These are phyloP conservation scores for Zygoascus biomembranicola DNA, from an alignment of 805 yeast species.

Conservation along the genomic window DNA sequence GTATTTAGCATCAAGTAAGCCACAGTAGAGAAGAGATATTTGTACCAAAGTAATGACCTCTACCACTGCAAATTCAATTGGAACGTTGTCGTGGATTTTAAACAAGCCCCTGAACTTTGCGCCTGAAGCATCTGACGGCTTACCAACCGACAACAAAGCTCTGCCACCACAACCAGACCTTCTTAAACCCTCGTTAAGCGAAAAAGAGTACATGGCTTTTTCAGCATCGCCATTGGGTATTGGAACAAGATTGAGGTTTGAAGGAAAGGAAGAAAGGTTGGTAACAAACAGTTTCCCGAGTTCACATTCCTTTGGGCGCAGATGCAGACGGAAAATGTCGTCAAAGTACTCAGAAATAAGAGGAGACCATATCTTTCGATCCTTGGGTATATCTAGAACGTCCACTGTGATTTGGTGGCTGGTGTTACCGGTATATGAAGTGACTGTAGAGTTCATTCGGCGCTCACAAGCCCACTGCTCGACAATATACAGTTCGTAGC, in stretches of 20 bases:
- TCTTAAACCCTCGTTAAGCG: conserved; percentile 67
- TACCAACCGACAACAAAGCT: conserved; percentile 61
- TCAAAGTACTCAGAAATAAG: conserved; percentile 51
- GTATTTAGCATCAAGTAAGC: conserved; percentile 53
- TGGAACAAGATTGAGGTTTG: conserved; percentile 61
- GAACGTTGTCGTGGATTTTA: conserved; percentile 41
- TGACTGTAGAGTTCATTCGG: conserved; percentile 54
- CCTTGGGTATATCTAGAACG: conserved; percentile 45
- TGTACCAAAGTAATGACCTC: conserved; percentile 73
- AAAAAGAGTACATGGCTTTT: conserved; percentile 49
- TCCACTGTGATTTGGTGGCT: conserved; percentile 56
- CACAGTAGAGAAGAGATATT: conserved; percentile 68
- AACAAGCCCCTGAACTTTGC: conserved; percentile 76
- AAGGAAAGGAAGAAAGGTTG: conserved; percentile 72
- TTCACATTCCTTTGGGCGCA: conserved; percentile 58
- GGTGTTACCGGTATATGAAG: conserved; percentile 79
- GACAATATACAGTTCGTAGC: conserved; percentile 84
- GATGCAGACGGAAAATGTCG: conserved; percentile 56
- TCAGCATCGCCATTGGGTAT: conserved; percentile 36
- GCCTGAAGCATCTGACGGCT: conserved; percentile 67
- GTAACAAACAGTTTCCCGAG: conserved; percentile 67
- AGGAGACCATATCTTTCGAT: conserved; percentile 41
- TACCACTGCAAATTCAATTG: conserved; percentile 55
- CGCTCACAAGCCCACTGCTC: conserved; percentile 91
- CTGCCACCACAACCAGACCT: conserved; percentile 80